Evolutionary conservation across 192 early-diverging fungal species (phyloP).

Genomic region (Gryganskiella cystojenkinii): DNA sequence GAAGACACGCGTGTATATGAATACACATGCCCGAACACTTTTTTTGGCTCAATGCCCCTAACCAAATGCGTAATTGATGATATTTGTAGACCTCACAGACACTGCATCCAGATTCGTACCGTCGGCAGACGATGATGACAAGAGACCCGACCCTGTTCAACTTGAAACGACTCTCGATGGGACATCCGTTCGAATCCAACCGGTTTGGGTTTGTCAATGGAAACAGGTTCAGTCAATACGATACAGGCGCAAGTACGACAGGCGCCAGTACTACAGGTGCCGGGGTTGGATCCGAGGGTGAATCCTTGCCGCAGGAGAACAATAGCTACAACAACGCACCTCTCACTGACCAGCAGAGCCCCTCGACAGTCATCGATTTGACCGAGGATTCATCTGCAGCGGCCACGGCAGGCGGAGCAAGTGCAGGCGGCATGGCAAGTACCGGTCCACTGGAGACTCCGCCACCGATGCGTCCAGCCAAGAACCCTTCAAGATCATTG

Average conservation of each 20-base stretch:
- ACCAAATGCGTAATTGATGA: neutral
- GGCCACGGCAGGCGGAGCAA: too few species aligned
- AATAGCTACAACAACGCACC: too few species aligned
- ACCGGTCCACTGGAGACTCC: too few species aligned
- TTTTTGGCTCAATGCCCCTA: neutral
- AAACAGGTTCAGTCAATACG: constrained; percentile 8
- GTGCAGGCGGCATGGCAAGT: too few species aligned
- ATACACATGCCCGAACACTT: too few species aligned
- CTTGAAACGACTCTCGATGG: constrained; percentile 11
- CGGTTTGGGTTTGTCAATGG: constrained; percentile 9
- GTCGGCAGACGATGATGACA: neutral
- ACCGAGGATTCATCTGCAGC: too few species aligned
- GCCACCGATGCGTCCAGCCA: constrained; percentile 1
- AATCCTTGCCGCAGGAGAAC: too few species aligned
- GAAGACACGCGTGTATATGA: too few species aligned
- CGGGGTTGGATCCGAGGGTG: too few species aligned
- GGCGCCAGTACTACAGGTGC: too few species aligned
- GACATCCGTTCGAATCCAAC: constrained; percentile 16
- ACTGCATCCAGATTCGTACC: neutral
- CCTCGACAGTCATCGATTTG: too few species aligned
- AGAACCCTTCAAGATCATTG: neutral
- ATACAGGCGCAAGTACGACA: constrained; percentile 3
- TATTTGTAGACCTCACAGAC: neutral
- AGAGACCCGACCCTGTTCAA: constrained; percentile 6
- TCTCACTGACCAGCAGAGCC: too few species aligned